Evolutionary conservation across 139 green algal species (phyloP), one percentile per base, ranked within the genome.

Genomic region (Axilococcus clingmanii): DNA sequence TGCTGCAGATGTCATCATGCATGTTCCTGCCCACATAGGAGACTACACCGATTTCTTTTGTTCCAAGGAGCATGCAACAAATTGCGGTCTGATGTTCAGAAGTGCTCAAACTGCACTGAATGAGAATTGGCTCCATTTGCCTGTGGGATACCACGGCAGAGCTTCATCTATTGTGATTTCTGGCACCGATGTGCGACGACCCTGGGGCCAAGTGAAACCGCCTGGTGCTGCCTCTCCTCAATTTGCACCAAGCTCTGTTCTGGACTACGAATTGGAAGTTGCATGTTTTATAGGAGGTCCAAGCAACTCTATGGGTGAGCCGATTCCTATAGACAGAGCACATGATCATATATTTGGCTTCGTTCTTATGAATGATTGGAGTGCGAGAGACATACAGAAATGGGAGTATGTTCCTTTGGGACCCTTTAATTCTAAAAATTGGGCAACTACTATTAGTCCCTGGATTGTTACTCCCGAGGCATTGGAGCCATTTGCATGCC

Each of bases 31-130:
- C 0, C 7, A 19, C 7, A 79, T 96, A 24, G 82, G 85, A 1
- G 86, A 95, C 71, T 97, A 94, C 75, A 97, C 89, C 3, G 89
- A 97, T 73, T 97, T 97, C 44, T 97, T 95, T 62, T 74, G 71
- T 28, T 92, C 78, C 0, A 74, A 65, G 15, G 70, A 95, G 50
- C 89, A 97, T 59, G 89, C 89, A 28, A 76, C 68, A 35, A 93
- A 90, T 52, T 67, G 78, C 14, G 89, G 87, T 14, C 16, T 49
- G 30, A 80, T 97, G 72, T 95, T 96, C 54, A 62, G 89, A 2
- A 71, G 77, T 11, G 37, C 46, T 20, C 68, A 65, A 0, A 79
- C 86, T 40, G 73, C 82, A 11, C 78, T 96, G 25, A 55, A 71
- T 23, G 76, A 75, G 32, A 96, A 96, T 60, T 96, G 88, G 88